A percentile compares a stretch with the other conserved stretches of the same genome.
phyloP scores from a whole-genome alignment of 768 basidiomycete genomes.

The Dendrothele bispora region DNA sequence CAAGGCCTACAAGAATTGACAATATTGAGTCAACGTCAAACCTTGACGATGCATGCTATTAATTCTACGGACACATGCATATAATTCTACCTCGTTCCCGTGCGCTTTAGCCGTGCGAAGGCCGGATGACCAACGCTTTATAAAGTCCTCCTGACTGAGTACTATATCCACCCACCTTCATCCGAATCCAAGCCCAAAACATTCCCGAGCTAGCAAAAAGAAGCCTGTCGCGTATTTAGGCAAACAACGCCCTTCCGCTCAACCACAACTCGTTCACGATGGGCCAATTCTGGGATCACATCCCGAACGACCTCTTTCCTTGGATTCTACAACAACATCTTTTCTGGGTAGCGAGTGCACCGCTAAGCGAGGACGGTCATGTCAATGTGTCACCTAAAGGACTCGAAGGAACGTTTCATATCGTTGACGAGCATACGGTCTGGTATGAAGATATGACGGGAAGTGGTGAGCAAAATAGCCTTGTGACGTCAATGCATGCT shows the following conservation, averaged over 20 bases:
- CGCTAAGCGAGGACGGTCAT: conserved; percentile 54
- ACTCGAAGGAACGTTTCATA: conserved; percentile 56
- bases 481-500: neutral
- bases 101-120: too few relatives aligned
- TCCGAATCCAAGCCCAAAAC: too few relatives aligned
- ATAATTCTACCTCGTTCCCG: too few relatives aligned
- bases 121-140: too few relatives aligned
- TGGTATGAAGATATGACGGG: conserved; percentile 80
- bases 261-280: conserved; percentile 30
- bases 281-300: conserved; percentile 58
- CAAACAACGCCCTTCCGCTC: neutral
- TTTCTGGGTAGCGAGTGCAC: conserved; percentile 73
- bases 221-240: too few relatives aligned
- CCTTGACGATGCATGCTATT: too few relatives aligned
- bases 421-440: conserved; percentile 49
- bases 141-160: too few relatives aligned
- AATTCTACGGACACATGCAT: too few relatives aligned
- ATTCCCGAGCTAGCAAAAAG: too few relatives aligned
- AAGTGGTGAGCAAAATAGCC: conserved; percentile 44
- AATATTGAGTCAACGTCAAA: too few relatives aligned
- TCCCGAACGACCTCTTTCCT: conserved; percentile 49
- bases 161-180: too few relatives aligned
- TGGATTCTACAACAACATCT: conserved; percentile 66
- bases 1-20: too few relatives aligned
- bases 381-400: conserved; percentile 74